Conservation (phyloP, 805 yeast species). For the Candida vartiovaarae region DNA sequence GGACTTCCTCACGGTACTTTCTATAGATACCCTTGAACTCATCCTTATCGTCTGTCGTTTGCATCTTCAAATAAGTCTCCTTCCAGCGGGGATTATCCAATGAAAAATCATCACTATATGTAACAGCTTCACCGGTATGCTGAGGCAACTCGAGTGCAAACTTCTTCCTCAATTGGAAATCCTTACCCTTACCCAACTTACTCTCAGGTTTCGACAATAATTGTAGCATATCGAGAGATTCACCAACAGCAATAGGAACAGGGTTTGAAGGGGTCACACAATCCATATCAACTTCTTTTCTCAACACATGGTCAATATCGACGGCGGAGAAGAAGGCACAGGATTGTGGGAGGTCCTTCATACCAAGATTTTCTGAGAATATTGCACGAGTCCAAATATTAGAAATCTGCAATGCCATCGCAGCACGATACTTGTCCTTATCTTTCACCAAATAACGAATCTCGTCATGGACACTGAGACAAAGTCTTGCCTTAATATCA, state of each 20-base stretch:
- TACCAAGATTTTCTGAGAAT: conserved; percentile 89
- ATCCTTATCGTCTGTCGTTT: conserved; percentile 3
- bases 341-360: conserved; percentile 83
- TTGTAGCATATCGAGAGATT: conserved; percentile 53
- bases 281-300: conserved; percentile 90
- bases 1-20: conserved; percentile 1
- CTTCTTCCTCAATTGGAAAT: conserved; percentile 3
- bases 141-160: conserved; percentile 1
- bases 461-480: conserved; percentile 93
- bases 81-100: conserved; percentile 11
- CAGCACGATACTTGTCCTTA: conserved; percentile 67
- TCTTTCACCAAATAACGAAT: conserved; percentile 72
- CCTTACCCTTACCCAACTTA: conserved; percentile 12
- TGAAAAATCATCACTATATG: conserved; percentile 1
- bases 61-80: conserved; percentile 12
- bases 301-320: conserved; percentile 78
- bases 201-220: conserved; percentile 37
- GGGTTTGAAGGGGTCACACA: conserved; percentile 90
- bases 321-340: conserved; percentile 95
- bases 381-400: conserved; percentile 95
- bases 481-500: conserved; percentile 64
- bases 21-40: conserved; percentile 5
- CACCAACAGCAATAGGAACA: conserved; percentile 67
- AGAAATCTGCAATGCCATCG: conserved; percentile 78
- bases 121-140: neutral